These are phyloP conservation scores for Nicotiana knightiana DNA, from an alignment of 257 asterid genomes.

Conservation along the genomic window DNA sequence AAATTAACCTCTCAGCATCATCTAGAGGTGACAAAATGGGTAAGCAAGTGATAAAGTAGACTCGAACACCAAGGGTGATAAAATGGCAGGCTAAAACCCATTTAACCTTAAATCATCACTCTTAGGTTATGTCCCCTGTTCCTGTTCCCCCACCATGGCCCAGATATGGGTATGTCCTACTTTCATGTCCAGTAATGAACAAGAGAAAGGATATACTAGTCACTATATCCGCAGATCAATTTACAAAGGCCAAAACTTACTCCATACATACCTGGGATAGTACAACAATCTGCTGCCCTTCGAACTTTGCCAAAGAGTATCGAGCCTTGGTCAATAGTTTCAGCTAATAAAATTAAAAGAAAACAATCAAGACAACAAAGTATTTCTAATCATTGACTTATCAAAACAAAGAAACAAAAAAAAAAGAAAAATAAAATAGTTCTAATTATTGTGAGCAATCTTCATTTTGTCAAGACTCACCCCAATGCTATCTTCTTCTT, in stretches of 20 bases:
- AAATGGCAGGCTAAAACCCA: background rate
- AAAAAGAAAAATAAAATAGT: background rate
- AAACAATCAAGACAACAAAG: conserved; percentile 14
- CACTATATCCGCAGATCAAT: background rate
- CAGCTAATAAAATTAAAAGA: conserved; percentile 43
- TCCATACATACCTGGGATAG: conserved; percentile 70
- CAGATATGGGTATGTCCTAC: background rate
- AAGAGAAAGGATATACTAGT: background rate
- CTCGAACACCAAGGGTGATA: background rate
- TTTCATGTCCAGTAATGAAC: background rate
- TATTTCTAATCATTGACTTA: background rate
- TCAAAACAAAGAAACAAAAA: background rate
- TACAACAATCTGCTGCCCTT: conserved; percentile 80
- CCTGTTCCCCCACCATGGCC: background rate
- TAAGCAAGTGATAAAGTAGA: background rate
- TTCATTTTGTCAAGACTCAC: conserved; percentile 24
- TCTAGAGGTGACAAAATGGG: background rate
- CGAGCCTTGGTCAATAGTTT: conserved; percentile 81
- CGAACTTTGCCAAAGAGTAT: conserved; percentile 77
- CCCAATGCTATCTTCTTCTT: conserved; percentile 92
- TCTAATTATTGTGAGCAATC: background rate
- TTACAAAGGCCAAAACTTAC: conserved; percentile 6
- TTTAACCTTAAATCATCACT: background rate
- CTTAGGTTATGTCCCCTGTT: background rate
- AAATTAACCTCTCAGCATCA: conserved; percentile 2